Base-by-base conservation (phyloP, 352 stramenopile genomes). In the Aphanomyces invadans region DNA sequence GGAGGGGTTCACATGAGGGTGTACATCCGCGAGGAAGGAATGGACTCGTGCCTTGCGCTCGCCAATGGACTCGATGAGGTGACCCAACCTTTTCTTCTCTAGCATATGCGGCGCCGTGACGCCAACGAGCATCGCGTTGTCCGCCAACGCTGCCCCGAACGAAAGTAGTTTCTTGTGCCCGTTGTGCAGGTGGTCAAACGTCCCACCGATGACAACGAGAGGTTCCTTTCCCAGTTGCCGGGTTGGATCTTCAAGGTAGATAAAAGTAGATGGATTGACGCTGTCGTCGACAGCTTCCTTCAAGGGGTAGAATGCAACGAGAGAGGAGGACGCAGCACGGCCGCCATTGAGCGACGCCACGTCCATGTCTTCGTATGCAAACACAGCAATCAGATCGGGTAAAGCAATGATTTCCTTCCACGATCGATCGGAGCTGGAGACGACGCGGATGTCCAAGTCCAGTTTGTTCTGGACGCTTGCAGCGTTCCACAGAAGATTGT, bases 151-250 rank as follows among this genome's bases (percentile, higher is more conserved):
- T 4, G 76, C 79, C 0, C 87, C 88, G 19, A 93, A 66, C 23
- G 83, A 90, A 26, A 97, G 74, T 21, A 97, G 69, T 66, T 95
- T 95, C 73, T 92, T 95, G 77, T 97, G 89, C 19, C 89, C 89
- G 55, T 94, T 95, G 75, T 97, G 89, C 29, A 97, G 75, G 54
- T 92, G 81, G 69, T 97, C 89, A 69, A 97, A 97, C 31, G 87
- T 97, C 36, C 89, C 89, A 36, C 87, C 87, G 15, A 95, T 71
- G 42, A 91, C 72, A 23, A 90, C 76, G 76, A 70, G 46, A n/a
- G 84, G 73, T 62, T 87, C 78, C 12, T 78, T 77, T 42, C 73
- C 77, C 53, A 89, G 26, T 62, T 78, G 66, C 9, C 75, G 75
- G 49, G 81, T 74, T 33, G 85, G 73, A 65, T 92, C 79, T 74